phyloP scores from a whole-genome alignment of 805 yeast genomes.

The Maudiozyma turicensis region DNA sequence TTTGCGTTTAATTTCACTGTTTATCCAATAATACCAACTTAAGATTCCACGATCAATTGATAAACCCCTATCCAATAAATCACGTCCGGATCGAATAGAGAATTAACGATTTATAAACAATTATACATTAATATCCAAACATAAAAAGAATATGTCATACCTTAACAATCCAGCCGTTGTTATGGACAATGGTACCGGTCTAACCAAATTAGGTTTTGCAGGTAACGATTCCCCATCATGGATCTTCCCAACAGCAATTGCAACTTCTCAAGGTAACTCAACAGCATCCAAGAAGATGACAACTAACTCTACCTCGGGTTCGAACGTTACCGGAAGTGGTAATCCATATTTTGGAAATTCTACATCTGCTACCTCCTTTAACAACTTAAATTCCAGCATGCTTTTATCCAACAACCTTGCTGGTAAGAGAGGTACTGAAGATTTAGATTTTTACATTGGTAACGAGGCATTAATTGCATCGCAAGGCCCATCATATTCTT shows the following conservation, averaged over 20 bases:
- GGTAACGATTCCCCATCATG: constrained; percentile 97
- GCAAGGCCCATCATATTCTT: constrained; percentile 80
- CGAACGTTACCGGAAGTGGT: constrained; percentile 13
- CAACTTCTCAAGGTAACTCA: constrained; percentile 44
- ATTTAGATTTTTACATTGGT: constrained; percentile 88
- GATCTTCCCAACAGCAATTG: constrained; percentile 93
- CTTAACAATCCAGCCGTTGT: constrained; percentile 86
- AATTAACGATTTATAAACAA: background rate
- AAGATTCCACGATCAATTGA: too few species aligned
- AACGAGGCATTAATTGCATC: constrained; percentile 90
- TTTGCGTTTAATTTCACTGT: too few species aligned
- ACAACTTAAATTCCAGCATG: constrained; percentile 18
- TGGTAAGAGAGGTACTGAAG: constrained; percentile 83
- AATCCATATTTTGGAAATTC: constrained; percentile 28
- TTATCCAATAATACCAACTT: too few species aligned
- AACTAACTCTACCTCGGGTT: constrained; percentile 27
- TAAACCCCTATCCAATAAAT: too few species aligned
- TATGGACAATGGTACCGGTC: constrained; percentile 98
- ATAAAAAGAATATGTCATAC: constrained; percentile 38
- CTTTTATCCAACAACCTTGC: constrained; percentile 35
- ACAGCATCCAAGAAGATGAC: constrained; percentile 28
- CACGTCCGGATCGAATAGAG: too few species aligned
- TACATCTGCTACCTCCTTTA: constrained; percentile 30
- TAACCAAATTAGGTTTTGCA: constrained; percentile 95
- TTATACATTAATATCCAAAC: background rate